Evolutionary conservation across 2,329 filamentous ascomycete genomes (phyloP).

Genomic region (Ophiostoma tasmaniense): DNA sequence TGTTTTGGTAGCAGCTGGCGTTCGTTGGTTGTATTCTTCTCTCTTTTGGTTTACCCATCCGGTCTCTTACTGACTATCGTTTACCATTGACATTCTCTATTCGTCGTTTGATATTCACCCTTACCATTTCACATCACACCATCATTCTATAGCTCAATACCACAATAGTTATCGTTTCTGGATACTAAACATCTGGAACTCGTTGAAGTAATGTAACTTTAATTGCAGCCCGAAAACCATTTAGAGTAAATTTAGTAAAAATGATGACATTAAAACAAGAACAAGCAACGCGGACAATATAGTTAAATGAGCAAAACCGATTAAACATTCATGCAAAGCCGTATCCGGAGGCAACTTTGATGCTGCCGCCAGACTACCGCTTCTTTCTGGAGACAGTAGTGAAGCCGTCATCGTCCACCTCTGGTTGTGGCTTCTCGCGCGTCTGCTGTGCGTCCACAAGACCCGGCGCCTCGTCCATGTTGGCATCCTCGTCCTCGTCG

Average conservation of each 20-base stretch:
- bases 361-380: too few species aligned
- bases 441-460: slow-evolving; percentile 33
- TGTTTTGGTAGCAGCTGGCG: not conserved
- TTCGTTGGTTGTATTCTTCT: not conserved
- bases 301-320: not conserved
- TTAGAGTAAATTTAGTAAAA: not conserved
- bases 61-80: not conserved
- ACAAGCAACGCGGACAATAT: not conserved
- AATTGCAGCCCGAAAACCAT: not conserved
- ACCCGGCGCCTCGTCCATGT: slow-evolving; percentile 62
- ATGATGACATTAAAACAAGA: not conserved
- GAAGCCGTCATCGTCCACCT: slow-evolving; percentile 76
- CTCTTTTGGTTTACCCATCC: slow-evolving; percentile 10
- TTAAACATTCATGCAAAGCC: too few species aligned
- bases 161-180: not conserved
- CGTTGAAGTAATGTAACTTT: not conserved
- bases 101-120: not conserved
- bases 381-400: slow-evolving; percentile 65
- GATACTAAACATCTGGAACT: not conserved
- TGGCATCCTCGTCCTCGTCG: slow-evolving; percentile 42
- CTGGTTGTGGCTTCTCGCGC: slow-evolving; percentile 58
- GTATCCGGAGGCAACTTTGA: too few species aligned
- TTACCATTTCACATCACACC: not conserved
- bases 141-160: not conserved
- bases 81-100: not conserved